These are phyloP conservation scores for Yamagishiella unicocca DNA, from an alignment of 139 green algal species.

Conservation along the genomic window DNA sequence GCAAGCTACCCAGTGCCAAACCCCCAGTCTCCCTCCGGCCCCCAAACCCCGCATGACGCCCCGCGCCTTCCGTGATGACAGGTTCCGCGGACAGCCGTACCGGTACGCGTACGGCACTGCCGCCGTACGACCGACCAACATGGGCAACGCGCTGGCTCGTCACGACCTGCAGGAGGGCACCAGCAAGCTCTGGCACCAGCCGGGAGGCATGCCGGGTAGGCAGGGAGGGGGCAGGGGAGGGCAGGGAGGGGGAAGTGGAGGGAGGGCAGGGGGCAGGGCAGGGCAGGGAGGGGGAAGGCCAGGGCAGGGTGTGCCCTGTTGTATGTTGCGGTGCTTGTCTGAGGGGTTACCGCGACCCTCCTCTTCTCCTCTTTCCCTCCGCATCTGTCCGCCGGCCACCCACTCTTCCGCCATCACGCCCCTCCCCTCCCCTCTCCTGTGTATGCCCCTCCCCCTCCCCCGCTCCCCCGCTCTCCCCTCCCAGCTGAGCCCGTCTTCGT, in stretches of 20 bases:
- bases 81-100: conserved; percentile 38
- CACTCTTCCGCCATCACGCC: background rate
- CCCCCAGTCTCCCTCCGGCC: too few relatives aligned
- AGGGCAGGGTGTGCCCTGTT: background rate
- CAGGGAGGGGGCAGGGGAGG: background rate
- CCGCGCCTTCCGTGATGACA: too few relatives aligned
- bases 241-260: too few relatives aligned
- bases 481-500: conserved; percentile 82
- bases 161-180: conserved; percentile 66
- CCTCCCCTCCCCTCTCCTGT: background rate
- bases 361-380: background rate
- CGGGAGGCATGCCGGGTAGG: conserved; percentile 61
- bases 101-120: conserved; percentile 73
- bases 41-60: too few relatives aligned
- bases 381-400: background rate
- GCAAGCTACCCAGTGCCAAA: too few relatives aligned
- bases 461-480: background rate
- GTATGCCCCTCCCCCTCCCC: background rate
- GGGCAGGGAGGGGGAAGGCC: too few relatives aligned
- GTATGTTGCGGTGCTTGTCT: too few relatives aligned
- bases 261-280: too few relatives aligned
- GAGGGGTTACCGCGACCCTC: background rate
- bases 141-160: conserved; percentile 80
- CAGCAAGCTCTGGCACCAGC: conserved; percentile 70
- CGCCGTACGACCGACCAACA: conserved; percentile 73